Base-by-base conservation (phyloP, 495 filamentous ascomycete genomes). In the Lindgomyces ingoldianus region DNA sequence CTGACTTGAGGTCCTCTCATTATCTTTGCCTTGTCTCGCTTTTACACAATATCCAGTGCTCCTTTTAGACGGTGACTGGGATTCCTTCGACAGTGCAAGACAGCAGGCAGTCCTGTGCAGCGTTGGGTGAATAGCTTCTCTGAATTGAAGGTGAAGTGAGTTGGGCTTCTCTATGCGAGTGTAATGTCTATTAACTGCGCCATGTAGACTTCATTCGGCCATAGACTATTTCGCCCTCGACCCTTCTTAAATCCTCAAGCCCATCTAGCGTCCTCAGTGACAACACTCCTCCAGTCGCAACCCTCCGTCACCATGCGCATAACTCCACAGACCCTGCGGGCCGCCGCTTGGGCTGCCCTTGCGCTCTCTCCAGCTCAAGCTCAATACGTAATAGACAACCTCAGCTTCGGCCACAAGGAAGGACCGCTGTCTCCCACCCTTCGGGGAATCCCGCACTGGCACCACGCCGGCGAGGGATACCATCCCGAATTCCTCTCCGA, bases 401-500 rank as follows among this genome's bases (percentile, higher is more conserved):
- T 81, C 26, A 93, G 89, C 73, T 96, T 96, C 73, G 91, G 91
- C 19, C 84, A 88, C 69, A 82, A 83, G 55, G 76, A 78, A 51
- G 86, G 81, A 42, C 45, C 54, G 9, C 50, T 90, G 67, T 86
- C 87, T 10, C 80, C 81, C 18, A 83, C 80, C 69, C 72, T 75
- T 47, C 75, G 82, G 50, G 77, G 72, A 24, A 81, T 90, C 48
- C 86, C 86, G 3, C 81, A 83, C 54, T 96, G 87, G 80, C 76
- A 82, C 56, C 76, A 92, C 41, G 82, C 83, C 51, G 91, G 93
- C 72, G 45, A 86, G 41, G 89, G 88, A 57, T 80, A 85, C 70
- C 72, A 78, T 4, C 89, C 93, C 54, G 81, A 90, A 68, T 73
- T 96, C 68, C 83, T 98, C 63, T 95, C 91, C 47, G 91, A 98